phyloP scores from a whole-genome alignment of 2,329 filamentous ascomycete species.

The Arachnomyces sp. region DNA sequence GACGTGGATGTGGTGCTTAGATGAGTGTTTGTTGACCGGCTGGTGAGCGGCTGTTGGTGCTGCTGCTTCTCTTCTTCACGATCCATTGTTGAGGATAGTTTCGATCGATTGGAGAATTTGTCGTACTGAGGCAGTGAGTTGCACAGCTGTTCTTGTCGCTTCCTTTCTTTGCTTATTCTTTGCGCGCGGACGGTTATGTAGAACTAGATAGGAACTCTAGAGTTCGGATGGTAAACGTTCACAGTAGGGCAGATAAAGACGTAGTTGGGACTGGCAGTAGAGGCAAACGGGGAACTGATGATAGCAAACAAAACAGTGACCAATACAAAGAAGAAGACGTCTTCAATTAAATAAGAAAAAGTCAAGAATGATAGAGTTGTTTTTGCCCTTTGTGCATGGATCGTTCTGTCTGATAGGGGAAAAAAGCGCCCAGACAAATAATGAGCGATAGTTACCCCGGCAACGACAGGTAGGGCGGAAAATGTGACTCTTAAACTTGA shows the following conservation, averaged over 20 bases:
- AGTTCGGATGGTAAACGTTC: too few relatives aligned
- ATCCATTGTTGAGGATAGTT: conserved; percentile 22
- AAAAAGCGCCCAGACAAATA: conserved; percentile 4
- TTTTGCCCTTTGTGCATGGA: conserved; percentile 8
- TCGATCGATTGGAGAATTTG: background rate
- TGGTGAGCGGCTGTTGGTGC: conserved; percentile 25
- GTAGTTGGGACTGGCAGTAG: too few relatives aligned
- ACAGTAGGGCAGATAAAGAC: too few relatives aligned
- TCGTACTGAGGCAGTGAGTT: background rate
- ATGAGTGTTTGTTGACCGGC: conserved; percentile 36
- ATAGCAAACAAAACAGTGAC: background rate
- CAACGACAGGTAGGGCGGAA: conserved; percentile 20
- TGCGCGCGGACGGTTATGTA: too few relatives aligned
- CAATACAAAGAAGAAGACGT: too few relatives aligned
- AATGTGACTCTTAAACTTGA: background rate
- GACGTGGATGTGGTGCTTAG: conserved; percentile 11
- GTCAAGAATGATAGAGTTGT: conserved; percentile 19
- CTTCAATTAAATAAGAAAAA: conserved; percentile 13
- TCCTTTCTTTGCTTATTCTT: too few relatives aligned
- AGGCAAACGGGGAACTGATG: background rate
- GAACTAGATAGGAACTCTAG: too few relatives aligned
- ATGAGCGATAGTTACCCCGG: conserved; percentile 32
- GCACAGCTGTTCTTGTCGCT: too few relatives aligned
- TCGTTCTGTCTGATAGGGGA: conserved; percentile 2
- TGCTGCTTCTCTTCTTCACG: conserved; percentile 10